Evolutionary conservation across 345 rosid species (phyloP), one percentile per base, ranked within the genome.

Genomic region (Durio zibethinus): DNA sequence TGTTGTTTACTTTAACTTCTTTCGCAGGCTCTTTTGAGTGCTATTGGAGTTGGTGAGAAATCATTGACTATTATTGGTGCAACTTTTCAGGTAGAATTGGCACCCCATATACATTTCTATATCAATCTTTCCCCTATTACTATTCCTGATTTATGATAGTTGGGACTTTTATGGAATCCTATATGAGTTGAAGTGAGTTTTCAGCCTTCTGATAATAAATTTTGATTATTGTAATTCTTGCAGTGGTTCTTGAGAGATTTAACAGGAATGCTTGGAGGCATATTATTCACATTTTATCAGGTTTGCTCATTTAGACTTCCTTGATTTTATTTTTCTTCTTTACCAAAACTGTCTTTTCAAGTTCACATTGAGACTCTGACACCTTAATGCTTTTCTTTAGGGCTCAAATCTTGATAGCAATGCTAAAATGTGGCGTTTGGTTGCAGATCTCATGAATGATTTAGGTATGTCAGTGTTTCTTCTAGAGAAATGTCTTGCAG

Each of bases 381-480:
- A 10, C 57, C 21, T 10, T 53, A 33, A 38, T 67, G 42, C 21
- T 69, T 77, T 76, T 77, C 81, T 74, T 68, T 78, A 94, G 98
- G 98, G 98, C 63, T 94, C 98, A 61, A 88, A 88, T 83, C 85
- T 94, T 78, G 97, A 94, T 87, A 86, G 95, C 80, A 84, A 94
- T 86, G 97, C 98, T 53, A 94, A 93, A 90, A 90, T 87, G 95
- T 94, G 98, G 98, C 94, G 98, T 73, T 80, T 93, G 88, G 94
- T 93, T 53, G 98, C 98, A 10, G 98, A 94, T 83, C 85, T 94
- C 78, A 93, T 91, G 97, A 94, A 94, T 73, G 98, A 94, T 84
- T 89, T 94, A 9, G 98, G 98, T 94, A 84, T 82, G 86, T 74
- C 69, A 47, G 36, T 27, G 79, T 38, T 33, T 64, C 27, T 76